Evolutionary conservation across 2,329 filamentous ascomycete genomes (phyloP).

Genomic region (Phaeophleospora eucalypticola): DNA sequence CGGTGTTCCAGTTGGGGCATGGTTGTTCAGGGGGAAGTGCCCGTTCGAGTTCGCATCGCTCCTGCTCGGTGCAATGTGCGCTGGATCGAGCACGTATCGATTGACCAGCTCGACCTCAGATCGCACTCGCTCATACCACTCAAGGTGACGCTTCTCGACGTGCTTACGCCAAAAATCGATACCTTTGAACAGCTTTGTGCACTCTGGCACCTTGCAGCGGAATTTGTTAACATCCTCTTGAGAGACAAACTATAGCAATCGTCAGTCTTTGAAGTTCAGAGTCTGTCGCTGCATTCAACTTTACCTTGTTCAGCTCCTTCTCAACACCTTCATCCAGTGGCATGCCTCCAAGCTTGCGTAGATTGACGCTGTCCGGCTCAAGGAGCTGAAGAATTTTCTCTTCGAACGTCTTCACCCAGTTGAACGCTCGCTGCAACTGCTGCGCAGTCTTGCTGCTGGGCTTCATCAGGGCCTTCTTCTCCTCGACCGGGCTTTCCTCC

Average conservation of each 20-base stretch:
- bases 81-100: constrained; percentile 86
- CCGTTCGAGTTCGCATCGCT: constrained; percentile 94
- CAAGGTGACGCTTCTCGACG: constrained; percentile 87
- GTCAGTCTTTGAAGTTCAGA: background rate
- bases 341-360: constrained; percentile 87
- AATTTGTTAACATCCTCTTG: constrained; percentile 97
- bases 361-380: constrained; percentile 80
- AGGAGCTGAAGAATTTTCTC: constrained; percentile 92
- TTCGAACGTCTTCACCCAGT: constrained; percentile 98
- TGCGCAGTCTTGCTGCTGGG: constrained; percentile 75
- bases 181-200: constrained; percentile 94
- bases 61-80: constrained; percentile 87
- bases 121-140: constrained; percentile 77
- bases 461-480: constrained; percentile 49
- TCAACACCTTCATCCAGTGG: constrained; percentile 78
- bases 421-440: constrained; percentile 89
- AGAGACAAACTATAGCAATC: constrained; percentile 62
- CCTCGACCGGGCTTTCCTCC: constrained; percentile 51
- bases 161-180: constrained; percentile 98
- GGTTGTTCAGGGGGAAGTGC: constrained; percentile 79
- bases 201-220: constrained; percentile 93
- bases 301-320: constrained; percentile 70
- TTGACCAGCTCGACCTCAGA: constrained; percentile 90
- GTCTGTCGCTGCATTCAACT: background rate
- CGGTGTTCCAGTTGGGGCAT: constrained; percentile 73